Conservation (phyloP, 495 filamentous ascomycete species). For the Cenococcum geophilum region DNA sequence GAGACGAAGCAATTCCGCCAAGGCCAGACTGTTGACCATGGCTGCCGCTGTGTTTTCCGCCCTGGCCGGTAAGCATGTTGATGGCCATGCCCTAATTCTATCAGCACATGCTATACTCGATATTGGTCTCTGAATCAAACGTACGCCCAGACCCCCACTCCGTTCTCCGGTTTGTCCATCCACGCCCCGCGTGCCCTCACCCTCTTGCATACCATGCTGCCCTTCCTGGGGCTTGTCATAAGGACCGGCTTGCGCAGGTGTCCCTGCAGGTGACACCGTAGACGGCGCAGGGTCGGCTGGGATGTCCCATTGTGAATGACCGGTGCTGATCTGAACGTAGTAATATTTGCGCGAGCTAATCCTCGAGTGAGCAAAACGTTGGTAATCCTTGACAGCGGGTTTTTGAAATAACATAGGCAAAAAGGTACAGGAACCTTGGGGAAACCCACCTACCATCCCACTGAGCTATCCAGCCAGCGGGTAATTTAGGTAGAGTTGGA, state of each 20-base stretch:
- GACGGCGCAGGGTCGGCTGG: conserved; percentile 36
- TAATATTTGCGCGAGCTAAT: conserved; percentile 34
- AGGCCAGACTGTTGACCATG: conserved; percentile 16
- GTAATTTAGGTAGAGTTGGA: conserved; percentile 22
- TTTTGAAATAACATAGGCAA: not conserved
- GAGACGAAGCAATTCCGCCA: conserved; percentile 35
- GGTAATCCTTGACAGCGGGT: not conserved
- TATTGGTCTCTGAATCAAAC: conserved; percentile 6
- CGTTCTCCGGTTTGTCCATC: conserved; percentile 34
- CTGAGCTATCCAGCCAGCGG: conserved; percentile 33
- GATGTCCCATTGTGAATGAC: conserved; percentile 40
- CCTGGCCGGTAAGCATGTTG: conserved; percentile 36
- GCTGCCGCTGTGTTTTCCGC: conserved; percentile 32
- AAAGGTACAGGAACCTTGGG: not conserved
- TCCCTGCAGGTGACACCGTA: conserved; percentile 30
- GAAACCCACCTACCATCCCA: conserved; percentile 29
- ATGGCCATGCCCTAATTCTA: conserved; percentile 37
- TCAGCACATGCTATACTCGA: conserved; percentile 9
- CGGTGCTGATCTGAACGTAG: conserved; percentile 41
- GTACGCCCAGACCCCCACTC: conserved; percentile 36
- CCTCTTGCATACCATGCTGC: conserved; percentile 11
- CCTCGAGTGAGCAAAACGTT: not conserved
- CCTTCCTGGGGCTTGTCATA: conserved; percentile 28
- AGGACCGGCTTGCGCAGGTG: conserved; percentile 33
- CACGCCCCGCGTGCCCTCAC: conserved; percentile 33